phyloP scores from a whole-genome alignment of 129 eudicot species.

The Helianthus tuberosus region DNA sequence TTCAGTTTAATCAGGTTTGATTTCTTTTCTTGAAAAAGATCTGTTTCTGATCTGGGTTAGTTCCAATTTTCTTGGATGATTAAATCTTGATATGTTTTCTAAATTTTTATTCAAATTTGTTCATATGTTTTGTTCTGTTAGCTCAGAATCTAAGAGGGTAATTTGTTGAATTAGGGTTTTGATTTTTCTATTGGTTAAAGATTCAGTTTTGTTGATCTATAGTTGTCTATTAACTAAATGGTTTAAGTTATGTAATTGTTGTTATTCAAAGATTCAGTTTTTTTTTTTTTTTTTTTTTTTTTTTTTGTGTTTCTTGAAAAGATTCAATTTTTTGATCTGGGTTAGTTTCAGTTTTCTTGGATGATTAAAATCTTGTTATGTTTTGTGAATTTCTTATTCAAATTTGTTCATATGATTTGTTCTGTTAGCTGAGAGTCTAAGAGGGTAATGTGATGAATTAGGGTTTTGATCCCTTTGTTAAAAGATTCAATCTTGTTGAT shows the following conservation, averaged over 20 bases:
- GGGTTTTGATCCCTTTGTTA: constrained; percentile 17
- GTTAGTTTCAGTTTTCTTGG: constrained; percentile 25
- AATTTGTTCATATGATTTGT: constrained; percentile 3
- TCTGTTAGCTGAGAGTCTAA: constrained; percentile 11
- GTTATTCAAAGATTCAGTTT: no score
- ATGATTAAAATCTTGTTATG: constrained; percentile 23
- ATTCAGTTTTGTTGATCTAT: constrained; percentile 13
- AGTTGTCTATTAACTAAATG: no score
- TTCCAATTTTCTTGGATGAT: constrained; percentile 19
- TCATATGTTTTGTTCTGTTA: background rate
- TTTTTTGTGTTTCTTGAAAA: constrained; percentile 3
- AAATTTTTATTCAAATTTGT: constrained; percentile 15
- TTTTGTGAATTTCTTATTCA: constrained; percentile 9
- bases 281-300: no score
- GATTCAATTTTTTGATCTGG: constrained; percentile 36
- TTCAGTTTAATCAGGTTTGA: constrained; percentile 34
- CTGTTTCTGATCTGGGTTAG: constrained; percentile 39
- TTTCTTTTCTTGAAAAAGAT: constrained; percentile 22
- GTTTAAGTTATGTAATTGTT: no score
- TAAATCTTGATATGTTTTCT: constrained; percentile 21
- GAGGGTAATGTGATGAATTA: background rate
- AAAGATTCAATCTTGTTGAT: constrained; percentile 16
- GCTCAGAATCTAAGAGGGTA: constrained; percentile 19
- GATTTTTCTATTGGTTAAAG: constrained; percentile 4
- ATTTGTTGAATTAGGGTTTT: constrained; percentile 32